A percentile compares a stretch with the other conserved stretches of the same genome.
phyloP scores from a whole-genome alignment of 169 alveolate genomes.

The Plasmodium chabaudi region DNA sequence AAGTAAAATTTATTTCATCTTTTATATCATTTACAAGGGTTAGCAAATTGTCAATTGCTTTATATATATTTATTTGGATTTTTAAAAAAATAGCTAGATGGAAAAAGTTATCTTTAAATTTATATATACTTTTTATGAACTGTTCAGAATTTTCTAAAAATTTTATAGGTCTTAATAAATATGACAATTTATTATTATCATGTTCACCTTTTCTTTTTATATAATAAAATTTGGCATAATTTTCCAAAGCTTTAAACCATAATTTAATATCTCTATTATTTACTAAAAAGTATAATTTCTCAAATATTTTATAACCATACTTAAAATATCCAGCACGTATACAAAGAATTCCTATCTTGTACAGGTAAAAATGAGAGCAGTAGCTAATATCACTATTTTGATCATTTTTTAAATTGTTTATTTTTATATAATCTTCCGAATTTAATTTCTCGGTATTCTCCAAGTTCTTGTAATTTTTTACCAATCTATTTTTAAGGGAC shows the following conservation, averaged over 20 bases:
- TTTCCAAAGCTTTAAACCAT: conserved; percentile 34
- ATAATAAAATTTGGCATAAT: conserved; percentile 53
- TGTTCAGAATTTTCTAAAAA: conserved; percentile 46
- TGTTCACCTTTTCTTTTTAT: conserved; percentile 21
- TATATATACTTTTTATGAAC: conserved; percentile 32
- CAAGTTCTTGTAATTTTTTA: conserved; percentile 15
- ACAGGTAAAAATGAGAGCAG: conserved; percentile 33
- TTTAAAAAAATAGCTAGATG: conserved; percentile 39
- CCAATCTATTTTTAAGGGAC: conserved; percentile 24
- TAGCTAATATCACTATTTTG: neutral
- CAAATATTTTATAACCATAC: conserved; percentile 41
- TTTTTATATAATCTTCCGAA: conserved; percentile 9
- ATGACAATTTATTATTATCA: neutral
- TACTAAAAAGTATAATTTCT: conserved; percentile 16
- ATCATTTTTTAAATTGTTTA: conserved; percentile 31
- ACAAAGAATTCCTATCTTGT: conserved; percentile 48
- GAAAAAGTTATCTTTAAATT: conserved; percentile 44
- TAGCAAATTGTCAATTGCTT: conserved; percentile 46
- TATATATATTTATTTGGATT: conserved; percentile 32
- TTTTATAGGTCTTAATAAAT: conserved; percentile 17
- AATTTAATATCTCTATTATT: conserved; percentile 41
- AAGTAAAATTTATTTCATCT: conserved; percentile 72
- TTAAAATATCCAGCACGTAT: conserved; percentile 55
- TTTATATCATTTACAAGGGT: conserved; percentile 51
- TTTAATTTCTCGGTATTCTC: conserved; percentile 22